A percentile compares a stretch with the other conserved stretches of the same genome.
Conservation (phyloP, 164 flowering plant genomes). For the Echeveria elegans region DNA sequence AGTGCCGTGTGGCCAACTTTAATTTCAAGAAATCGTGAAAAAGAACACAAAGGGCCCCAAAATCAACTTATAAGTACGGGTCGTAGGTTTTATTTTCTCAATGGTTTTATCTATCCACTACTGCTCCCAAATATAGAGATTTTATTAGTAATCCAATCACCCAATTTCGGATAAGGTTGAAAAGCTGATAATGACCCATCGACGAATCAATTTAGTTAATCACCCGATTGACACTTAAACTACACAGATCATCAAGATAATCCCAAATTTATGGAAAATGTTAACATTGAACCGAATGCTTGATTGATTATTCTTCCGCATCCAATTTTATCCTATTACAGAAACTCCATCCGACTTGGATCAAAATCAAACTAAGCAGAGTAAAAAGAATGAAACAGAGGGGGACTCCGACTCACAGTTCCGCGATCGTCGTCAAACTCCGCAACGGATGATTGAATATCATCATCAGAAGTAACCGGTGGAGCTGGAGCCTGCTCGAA, state of each 20-base stretch:
- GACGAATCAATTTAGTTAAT: neutral
- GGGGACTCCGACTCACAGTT: too few relatives aligned
- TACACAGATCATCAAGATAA: neutral
- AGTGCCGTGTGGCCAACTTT: conserved; percentile 5
- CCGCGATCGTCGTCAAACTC: neutral
- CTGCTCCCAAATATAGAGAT: conserved; percentile 1
- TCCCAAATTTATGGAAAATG: neutral
- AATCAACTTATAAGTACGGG: neutral
- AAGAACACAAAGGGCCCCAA: neutral
- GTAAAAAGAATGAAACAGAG: too few relatives aligned
- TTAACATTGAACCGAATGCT: too few relatives aligned
- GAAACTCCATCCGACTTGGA: neutral
- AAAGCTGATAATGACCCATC: neutral
- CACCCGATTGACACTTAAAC: neutral
- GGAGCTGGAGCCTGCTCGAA: neutral
- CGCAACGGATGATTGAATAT: neutral
- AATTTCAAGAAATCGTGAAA: neutral
- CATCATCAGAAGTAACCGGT: neutral
- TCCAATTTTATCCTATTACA: neutral
- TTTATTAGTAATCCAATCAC: neutral
- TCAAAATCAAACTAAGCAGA: too few relatives aligned
- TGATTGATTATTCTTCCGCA: neutral
- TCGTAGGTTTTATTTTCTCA: neutral
- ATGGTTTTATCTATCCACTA: neutral
- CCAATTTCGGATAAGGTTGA: neutral